Evolutionary conservation across 805 yeast species (phyloP), one percentile per base, ranked within the genome.

Genomic region (Saturnispora bothae): DNA sequence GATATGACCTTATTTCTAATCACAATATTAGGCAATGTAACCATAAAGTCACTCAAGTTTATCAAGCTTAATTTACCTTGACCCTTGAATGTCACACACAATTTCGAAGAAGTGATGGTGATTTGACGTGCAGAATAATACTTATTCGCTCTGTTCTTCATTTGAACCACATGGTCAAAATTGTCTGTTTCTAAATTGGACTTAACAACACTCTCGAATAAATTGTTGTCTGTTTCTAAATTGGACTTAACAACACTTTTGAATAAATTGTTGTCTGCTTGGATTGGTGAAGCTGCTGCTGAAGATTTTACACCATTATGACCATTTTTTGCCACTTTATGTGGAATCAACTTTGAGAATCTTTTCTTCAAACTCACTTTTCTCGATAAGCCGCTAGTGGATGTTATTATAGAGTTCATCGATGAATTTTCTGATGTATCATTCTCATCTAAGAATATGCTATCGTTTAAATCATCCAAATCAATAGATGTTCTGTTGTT

Each of bases 61-160:
- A 83, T 68, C 34, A 89, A 59, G 46, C 78, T 74, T 45, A 73
- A 65, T 21, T 74, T 67, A 14, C 86, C 83, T 16, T 74, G 74
- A 3, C 94, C 94, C 52, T 76, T 78, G 62, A 83, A 88, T 39
- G 95, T 83, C 14, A 88, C 65, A 36, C 76, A 66, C 7, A 89
- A 37, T 10, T 36, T 37, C 19, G 49, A 34, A 5, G 53, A 50
- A n/a, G 47, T 36, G 14, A 57, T 47, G 17, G 55, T 54, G 31
- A 65, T 48, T 31, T 53, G 48, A 5, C 59, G 51, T 22, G 68
- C 51, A 42, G 71, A 57, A 31, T 62, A 60, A 48, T 60, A 71
- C 35, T 56, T 57, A 12, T 64, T 49, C 0, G 76, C 63, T 34
- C 78, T 51, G 15, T 57, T 49, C 38, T 68, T 58, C 50, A 71